Base-by-base conservation (phyloP, 1,139 yeast genomes). In the Meyerozyma elateridarum region DNA sequence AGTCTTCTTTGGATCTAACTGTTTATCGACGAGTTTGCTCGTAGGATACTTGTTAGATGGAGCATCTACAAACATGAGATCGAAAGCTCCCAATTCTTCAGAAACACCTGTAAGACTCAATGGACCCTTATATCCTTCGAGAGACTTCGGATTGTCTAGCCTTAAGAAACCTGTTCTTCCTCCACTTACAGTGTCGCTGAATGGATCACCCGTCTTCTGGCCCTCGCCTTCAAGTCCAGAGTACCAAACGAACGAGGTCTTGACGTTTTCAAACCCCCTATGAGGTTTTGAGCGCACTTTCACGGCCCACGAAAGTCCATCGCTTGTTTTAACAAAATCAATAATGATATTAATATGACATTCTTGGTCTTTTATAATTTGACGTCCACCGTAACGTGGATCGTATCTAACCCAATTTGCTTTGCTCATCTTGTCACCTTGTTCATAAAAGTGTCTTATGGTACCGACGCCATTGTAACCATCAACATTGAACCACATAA, bases 401-500 rank as follows among this genome's bases (percentile, higher is more conserved):
- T 93, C 97, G 54, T 81, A 91, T 29, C 70, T 64, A 14, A 77
- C 70, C 97, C 97, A 91, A 24, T 93, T 89, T 46, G 87, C 93
- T 35, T 74, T 79, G 25, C 67, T 70, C 66, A 88, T 69, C 29
- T 77, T 72, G 47, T 88, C 93, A 24, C 66, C 63, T 45, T 81
- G 89, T 39, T 84, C 91, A 48, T 89, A 87, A 36, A 75, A 70
- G 54, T 91, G 96, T 45, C 96, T 76, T n/a, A 83, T 53, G 15
- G 66, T 63, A 4, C 62, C 61, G n/a, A 85, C 50, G 1, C 83
- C 81, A n/a, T 61, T 55, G 40, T 72, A 69, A 24, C 65, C 61
- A 39, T 84, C 82, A 6, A 76, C 70, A 45, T 80, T 79, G 60
- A 79, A 85, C 98, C 98, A 91, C 79, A 91, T 78, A 20, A 89